Base-by-base conservation (phyloP, 2,329 filamentous ascomycete species). In the Ascocoryne sarcoides region DNA sequence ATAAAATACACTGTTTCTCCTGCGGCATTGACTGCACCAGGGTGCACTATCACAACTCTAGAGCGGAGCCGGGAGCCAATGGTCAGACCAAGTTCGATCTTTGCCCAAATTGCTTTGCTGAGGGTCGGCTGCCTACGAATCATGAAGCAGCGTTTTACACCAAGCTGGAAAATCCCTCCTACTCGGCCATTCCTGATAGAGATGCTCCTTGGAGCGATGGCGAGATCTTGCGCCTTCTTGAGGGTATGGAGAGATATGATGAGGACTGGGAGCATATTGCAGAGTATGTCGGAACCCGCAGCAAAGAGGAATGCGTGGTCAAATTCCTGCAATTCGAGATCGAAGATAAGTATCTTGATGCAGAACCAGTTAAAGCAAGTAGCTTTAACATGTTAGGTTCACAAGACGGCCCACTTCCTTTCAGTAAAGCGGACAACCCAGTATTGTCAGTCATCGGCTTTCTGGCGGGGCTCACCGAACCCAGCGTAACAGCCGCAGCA, bases 321-420 rank as follows among this genome's bases (percentile, higher is more conserved):
- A 92, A 95, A 60, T 98, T 98, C 68, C 64, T 98, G 49, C 88
- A 95, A 59, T 71, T 98, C 26, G 90, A 95, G 52, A 98, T 98
- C 47, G 92, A 96, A 62, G 90, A 95, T 67, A 93, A 94, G 61
- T 98, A 95, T 58, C 70, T 95, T 8, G 89, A 96, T 55, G 79
- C 86, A 5, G 81, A 90, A 55, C 70, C 73, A 5, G 62, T 74
- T 39, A 69, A 67, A 35, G 71, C 70, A 9, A 74, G 66, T 1
- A 75, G 78, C 5, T 67, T 84, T 40, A 69, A 76, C 41, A 68
- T 83, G 69, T 68, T 92, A 26, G 82, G 83, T 23, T 74, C 78
- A 42, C 75, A 86, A 37, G 76, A 82, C 44, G 89, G 89, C 7
- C 80, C 87, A 46, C 73, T 95, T 33, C 92, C 92, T 0, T 92